phyloP scores from a whole-genome alignment of 225 moss, liverwort and hornwort genomes.

The Physcomitrellopsis africana region DNA sequence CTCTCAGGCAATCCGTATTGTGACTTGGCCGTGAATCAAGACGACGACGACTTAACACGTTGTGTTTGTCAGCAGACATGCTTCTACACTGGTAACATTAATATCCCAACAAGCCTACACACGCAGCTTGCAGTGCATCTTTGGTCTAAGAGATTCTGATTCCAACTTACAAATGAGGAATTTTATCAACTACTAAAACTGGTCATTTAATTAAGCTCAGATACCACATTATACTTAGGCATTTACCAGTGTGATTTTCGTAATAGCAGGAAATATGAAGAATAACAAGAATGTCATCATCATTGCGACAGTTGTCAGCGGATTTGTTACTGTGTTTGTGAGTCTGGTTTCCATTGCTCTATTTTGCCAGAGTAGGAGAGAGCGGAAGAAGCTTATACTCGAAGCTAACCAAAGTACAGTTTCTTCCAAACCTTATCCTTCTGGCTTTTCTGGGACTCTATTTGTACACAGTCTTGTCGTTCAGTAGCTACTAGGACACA shows the following conservation, averaged over 20 bases:
- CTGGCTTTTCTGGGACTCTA: background rate
- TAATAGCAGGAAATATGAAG: constrained; percentile 27
- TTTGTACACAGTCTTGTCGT: background rate
- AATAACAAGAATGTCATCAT: constrained; percentile 44
- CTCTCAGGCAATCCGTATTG: constrained; percentile 57
- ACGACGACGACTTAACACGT: constrained; percentile 36
- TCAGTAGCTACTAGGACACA: too few species aligned
- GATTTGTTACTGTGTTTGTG: constrained; percentile 35
- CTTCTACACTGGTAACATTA: constrained; percentile 39
- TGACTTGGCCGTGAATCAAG: constrained; percentile 13
- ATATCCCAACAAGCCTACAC: background rate
- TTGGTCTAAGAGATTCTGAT: too few species aligned
- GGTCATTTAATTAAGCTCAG: too few species aligned
- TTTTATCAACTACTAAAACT: too few species aligned
- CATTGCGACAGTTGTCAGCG: constrained; percentile 40
- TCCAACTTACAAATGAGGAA: too few species aligned
- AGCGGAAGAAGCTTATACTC: constrained; percentile 30
- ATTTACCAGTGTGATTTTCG: background rate
- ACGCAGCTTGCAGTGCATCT: background rate
- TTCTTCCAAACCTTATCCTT: constrained; percentile 6
- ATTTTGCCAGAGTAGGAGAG: constrained; percentile 38
- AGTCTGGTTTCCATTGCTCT: constrained; percentile 33
- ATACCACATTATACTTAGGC: background rate
- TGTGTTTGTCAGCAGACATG: constrained; percentile 54
- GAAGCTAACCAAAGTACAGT: constrained; percentile 51